Base-by-base conservation (phyloP, 2,329 filamentous ascomycete genomes). In the Diaporthe citri region DNA sequence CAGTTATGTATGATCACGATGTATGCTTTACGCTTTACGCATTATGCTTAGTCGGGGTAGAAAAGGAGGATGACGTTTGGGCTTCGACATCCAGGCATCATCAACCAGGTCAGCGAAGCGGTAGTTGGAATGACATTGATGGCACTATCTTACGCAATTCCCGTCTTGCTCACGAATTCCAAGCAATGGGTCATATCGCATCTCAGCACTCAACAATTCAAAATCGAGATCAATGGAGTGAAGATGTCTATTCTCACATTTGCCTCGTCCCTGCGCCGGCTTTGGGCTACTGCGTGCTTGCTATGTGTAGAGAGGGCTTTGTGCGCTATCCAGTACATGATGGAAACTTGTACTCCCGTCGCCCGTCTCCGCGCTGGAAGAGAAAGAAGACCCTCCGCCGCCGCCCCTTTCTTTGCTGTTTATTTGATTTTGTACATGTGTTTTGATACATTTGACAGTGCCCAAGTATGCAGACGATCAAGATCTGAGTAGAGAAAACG, bases 231-330 rank as follows among this genome's bases (percentile, higher is more conserved):
- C 3, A 22, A 25, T 56, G 60, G 74, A 76, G 74, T 76, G 74
- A 76, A 74, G 74, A 76, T 76, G 51, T 76, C 67, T 74, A 74
- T 76, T 74, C 41, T 67, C 57, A 59, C 39, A 39, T 48, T 74
- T 41, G 41, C 48, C 34, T 70, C 22, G 41, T 46, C 67, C 46
- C 36, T 56, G 56, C 62, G 39, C 62, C 64, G 64, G 52, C 56
- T 46, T 74, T 74, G 28, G 57, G 66, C 72, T 73, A 73, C 57
- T 69, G 34, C 64, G 52, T 64, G 31, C 48, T 66, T 70, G 31
- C 39, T 66, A 64, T 75, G 36, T 72, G 57, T 60, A 64, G 46
- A 39, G 31, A 39, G 39, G 25, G 9, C 15, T 64, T 73, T 62
- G 59, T 69, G 41, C 73, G 43, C 43, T 73, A 43, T 64, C 55